Conservation (phyloP, 1,284 basidiomycete species). For the Exobasidium rhododendri region DNA sequence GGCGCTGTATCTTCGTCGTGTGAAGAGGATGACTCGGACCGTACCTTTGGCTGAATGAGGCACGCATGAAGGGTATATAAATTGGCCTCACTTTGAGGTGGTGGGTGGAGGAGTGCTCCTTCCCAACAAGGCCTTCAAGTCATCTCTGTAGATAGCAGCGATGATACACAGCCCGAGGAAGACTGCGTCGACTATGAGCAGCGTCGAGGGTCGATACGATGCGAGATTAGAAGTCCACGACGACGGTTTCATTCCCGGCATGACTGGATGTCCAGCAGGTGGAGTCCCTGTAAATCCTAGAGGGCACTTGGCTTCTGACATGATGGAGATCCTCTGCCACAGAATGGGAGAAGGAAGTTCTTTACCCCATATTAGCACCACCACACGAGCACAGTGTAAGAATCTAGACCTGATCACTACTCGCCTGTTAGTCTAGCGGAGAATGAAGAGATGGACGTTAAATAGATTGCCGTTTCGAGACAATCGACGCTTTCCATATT, state of each 20-base stretch:
- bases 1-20: no score
- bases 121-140: constrained; percentile 7
- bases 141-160: constrained; percentile 15
- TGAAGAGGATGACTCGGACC: no score
- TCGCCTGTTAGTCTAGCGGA: no score
- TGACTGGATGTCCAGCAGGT: constrained; percentile 22
- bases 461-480: no score
- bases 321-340: constrained; percentile 6
- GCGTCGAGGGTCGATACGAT: constrained; percentile 10
- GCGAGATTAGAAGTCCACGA: background rate
- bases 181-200: constrained; percentile 17
- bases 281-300: constrained; percentile 26
- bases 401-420: no score
- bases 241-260: constrained; percentile 12
- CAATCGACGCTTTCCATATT: no score
- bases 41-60: no score
- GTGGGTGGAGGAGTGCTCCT: background rate
- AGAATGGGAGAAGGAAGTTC: no score
- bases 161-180: constrained; percentile 13
- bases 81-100: background rate
- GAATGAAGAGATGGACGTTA: no score
- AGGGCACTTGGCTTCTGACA: constrained; percentile 20
- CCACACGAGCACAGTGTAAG: no score
- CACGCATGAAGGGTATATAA: no score
- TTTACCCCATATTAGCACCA: no score